Evolutionary conservation across 306 rosid genomes (phyloP).

Genomic region (Malus asiatica): DNA sequence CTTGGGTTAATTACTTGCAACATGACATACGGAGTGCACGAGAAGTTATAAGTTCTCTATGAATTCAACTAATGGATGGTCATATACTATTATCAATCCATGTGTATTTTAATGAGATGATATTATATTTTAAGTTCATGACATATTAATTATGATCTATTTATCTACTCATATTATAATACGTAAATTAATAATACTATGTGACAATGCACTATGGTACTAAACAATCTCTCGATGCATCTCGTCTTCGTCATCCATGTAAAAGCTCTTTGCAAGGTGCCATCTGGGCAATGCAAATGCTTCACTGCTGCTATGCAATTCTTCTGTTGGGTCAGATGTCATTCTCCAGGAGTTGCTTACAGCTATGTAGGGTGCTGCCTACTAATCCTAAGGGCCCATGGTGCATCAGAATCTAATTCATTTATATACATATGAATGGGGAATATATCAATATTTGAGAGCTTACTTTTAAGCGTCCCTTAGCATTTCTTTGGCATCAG

Average conservation of each 20-base stretch:
- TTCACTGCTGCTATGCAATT: constrained; percentile 1
- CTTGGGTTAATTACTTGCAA: neutral
- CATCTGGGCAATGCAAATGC: neutral
- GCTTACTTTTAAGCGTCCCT: neutral
- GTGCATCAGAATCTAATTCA: neutral
- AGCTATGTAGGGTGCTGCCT: neutral
- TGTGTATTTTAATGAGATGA: neutral
- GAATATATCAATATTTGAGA: neutral
- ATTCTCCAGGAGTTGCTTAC: neutral
- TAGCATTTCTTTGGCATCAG: neutral
- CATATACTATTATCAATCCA: neutral
- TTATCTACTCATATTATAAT: no score
- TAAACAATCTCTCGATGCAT: no score
- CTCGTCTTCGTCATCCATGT: neutral
- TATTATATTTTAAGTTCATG: neutral
- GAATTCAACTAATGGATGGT: neutral
- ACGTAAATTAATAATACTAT: no score
- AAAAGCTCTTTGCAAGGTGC: neutral
- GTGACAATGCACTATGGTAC: neutral
- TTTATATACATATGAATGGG: neutral
- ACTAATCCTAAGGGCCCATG: neutral
- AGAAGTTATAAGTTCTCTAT: neutral
- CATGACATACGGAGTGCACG: neutral
- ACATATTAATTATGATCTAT: no score
- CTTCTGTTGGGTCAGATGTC: constrained; percentile 25